Base-by-base conservation (phyloP, 345 rosid species). In the Pseudoturritis turrita region DNA sequence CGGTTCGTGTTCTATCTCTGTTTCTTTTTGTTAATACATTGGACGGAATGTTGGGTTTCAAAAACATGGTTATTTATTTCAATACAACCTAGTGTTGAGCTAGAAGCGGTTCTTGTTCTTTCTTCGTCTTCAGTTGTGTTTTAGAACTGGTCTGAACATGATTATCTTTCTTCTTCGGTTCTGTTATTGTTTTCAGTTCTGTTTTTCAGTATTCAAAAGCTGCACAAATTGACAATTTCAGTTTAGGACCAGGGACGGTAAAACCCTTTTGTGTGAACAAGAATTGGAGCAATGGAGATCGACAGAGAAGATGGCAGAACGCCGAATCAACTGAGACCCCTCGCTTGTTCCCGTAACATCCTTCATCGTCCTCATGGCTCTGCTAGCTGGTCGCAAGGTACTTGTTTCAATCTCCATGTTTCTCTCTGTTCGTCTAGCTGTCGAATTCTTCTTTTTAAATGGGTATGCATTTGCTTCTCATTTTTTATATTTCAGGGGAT, bases 291-390 rank as follows among this genome's bases (percentile, higher is more conserved):
- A 10, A 88, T 88, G 98, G 91, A 81, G 76, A 81, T 76, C 0
- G 88, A 88, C 5, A 79, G 98, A 69, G 86, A 78, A 31, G 91
- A 88, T 59, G 91, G 96, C 0, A 85, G 90, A 35, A 77, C 77
- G 4, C 81, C 81, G 12, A 87, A 85, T 77, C 99, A 95, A 22
- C 73, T 91, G 75, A 84, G 97, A 73, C 96, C 93, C 3, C 84
- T 91, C 6, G 79, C 91, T 50, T 89, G 93, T 78, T 80, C 93
- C 14, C 91, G 88, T 44, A 85, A 79, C 73, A 77, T 86, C 57
- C 97, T 89, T 54, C 84, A 89, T 75, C 95, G 96, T 39, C 90
- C 97, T 50, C 96, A 95, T 80, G 99, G 99, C 59, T 95, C 99
- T 19, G 96, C 97, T 22, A 88, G 90, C 74, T 95, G 97, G 98